These are phyloP conservation scores for Scedosporium aurantiacum DNA, from an alignment of 2,329 filamentous ascomycete genomes.

Conservation along the genomic window DNA sequence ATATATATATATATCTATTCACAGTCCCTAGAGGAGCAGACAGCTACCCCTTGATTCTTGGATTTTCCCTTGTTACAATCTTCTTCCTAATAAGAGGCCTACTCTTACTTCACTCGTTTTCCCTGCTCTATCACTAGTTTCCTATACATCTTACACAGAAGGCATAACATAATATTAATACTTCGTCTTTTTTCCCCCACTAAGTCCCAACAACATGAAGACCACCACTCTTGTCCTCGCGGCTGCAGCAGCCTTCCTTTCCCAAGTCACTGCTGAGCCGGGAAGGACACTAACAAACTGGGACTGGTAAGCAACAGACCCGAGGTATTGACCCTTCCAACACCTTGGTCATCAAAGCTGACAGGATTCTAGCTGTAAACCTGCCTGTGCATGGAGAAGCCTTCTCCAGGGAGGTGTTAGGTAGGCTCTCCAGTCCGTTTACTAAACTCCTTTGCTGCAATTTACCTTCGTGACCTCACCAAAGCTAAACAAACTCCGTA, in stretches of 20 bases:
- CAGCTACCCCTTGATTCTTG: neutral
- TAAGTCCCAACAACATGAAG: neutral
- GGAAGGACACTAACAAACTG: constrained; percentile 10
- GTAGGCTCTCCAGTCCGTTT: neutral
- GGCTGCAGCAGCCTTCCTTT: neutral
- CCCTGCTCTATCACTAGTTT: neutral
- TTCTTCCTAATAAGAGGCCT: neutral
- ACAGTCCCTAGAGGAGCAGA: neutral
- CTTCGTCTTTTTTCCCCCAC: neutral
- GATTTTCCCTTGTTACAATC: neutral
- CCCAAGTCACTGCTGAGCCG: neutral
- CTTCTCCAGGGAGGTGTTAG: neutral
- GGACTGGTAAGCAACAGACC: constrained; percentile 11
- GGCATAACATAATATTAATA: constrained; percentile 2
- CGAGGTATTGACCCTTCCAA: neutral
- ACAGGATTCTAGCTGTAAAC: constrained; percentile 11
- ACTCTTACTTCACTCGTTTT: neutral
- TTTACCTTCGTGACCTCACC: neutral
- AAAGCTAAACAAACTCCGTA: constrained; percentile 6
- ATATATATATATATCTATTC: neutral
- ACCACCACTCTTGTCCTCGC: neutral
- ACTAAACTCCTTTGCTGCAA: neutral
- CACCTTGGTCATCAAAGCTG: neutral
- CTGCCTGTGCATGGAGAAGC: constrained; percentile 11
- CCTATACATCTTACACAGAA: neutral